Base-by-base conservation (phyloP, 1,284 basidiomycete genomes). In the Coniferiporia weirii region DNA sequence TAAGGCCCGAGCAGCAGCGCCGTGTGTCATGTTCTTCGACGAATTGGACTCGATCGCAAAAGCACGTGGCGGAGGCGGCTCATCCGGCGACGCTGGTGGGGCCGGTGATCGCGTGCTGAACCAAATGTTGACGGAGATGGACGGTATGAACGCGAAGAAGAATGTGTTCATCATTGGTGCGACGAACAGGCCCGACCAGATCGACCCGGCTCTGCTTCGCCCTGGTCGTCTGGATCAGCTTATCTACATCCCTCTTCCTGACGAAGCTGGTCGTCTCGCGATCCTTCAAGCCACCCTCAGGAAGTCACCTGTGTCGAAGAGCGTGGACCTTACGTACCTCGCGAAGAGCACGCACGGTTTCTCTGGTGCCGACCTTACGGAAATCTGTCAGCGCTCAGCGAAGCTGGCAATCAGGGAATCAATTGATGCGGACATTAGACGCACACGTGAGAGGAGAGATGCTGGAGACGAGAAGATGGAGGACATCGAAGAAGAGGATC, bases 21-120 rank as follows among this genome's bases (percentile, higher is more conserved):
- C 97, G 47, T 98, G 96, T 74, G 95, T 99, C 65, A 98, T 99
- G 95, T 99, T 99, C 90, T 99, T 99, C 75, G 96, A 99, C 70
- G 96, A 99, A 76, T 80, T 99, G 70, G 96, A 99, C 73, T 97
- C 96, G 10, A 98, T 99, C 68, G 96, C 96, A 57, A 98, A 98
- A 79, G 85, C 94, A 54, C 93, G 97, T 76, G 96, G 96, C 62
- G 75, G 77, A n/a, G 82, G 85, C 57, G 79, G 79, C 17, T 80
- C 83, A 1, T 78, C 82, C 13, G 94, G 93, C 55, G 96, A 98
- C 71, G 95, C 78, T 59, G 95, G 95, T 65, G 97, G 96, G 63
- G 95, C 96, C 7, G 89, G 95, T 52, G 97, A 99, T 73, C 94
- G 97, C 78, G 95, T 98, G 9, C 83, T 98, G 62, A 97, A 98